Evolutionary conservation across 495 filamentous ascomycete genomes (phyloP), one percentile per base, ranked within the genome.

Genomic region (Aspergillus cristatus): DNA sequence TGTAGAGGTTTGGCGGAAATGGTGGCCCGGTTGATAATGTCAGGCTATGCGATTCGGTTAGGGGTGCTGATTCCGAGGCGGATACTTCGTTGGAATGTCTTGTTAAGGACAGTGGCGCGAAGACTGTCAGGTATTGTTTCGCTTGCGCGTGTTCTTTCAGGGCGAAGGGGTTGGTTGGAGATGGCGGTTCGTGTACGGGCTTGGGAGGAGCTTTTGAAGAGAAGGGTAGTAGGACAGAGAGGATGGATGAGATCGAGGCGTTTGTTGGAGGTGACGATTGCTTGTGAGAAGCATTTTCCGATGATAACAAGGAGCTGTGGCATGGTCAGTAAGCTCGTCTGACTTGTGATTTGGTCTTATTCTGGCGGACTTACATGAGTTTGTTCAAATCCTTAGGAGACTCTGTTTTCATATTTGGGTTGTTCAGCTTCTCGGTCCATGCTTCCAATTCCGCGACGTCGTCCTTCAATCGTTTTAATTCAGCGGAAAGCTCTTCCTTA

Each of bases 201-300:
- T 45, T 51, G 13, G 42, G 50, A 31, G 53, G 49, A 1, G 48
- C 44, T 34, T 54, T 67, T 3, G 51, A 42, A 20, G 60, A 54
- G 37, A 68, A 68, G 26, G 65, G 65, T 12, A 69, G 60, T 22
- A 69, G 32, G 18, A 58, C 51, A 2, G 58, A 63, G 14, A 68
- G 54, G 4, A 68, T 40, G 8, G 57, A 63, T 24, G 67, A 71
- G 8, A 66, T 48, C 18, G 60, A 45, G 5, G 41, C 32, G 14
- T 47, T 40, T 1, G 41, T 33, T 35, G 42, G 37, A 3, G 25
- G 36, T 12, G 46, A 25, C 32, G 3, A 42, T 37, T 7, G 43
- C 25, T 43, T 41, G 13, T 51, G 47, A 7, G 50, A 43, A 6
- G 55, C 46, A 25, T 60, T 44, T 13, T 58, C 46, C 0, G 50